A percentile compares a stretch with the other conserved stretches of the same genome.
These are phyloP conservation scores for Entomortierella parvispora DNA, from an alignment of 192 early-diverging fungal species.

Conservation along the genomic window DNA sequence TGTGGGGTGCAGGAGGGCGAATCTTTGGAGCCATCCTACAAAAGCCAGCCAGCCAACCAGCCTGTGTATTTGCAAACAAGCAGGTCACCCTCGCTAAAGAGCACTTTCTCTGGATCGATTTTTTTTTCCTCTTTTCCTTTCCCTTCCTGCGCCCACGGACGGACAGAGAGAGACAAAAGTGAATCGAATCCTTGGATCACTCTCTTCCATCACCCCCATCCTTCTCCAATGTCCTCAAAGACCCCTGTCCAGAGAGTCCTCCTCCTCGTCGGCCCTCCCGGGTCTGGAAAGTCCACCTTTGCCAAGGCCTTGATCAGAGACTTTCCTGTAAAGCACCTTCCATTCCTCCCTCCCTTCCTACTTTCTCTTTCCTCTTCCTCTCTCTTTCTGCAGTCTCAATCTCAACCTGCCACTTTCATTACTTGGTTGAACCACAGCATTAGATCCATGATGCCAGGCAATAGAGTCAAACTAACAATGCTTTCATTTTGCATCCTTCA, in stretches of 20 bases:
- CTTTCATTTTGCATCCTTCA: background rate
- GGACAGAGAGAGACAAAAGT: no score
- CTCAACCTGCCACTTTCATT: background rate
- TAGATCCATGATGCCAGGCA: background rate
- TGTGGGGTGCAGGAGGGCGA: no score
- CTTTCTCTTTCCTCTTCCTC: background rate
- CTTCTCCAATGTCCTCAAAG: slow-evolving; percentile 10
- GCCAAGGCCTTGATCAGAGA: slow-evolving; percentile 58
- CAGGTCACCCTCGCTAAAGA: no score
- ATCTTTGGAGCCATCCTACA: no score
- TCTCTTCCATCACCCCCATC: background rate
- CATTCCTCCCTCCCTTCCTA: background rate
- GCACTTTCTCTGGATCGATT: no score
- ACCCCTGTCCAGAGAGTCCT: slow-evolving; percentile 60
- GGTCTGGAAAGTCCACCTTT: slow-evolving; percentile 81
- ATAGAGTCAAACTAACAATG: background rate
- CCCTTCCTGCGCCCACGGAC: no score
- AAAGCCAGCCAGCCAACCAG: no score
- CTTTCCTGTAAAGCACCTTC: slow-evolving; percentile 30
- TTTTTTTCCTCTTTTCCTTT: no score
- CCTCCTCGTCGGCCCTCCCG: slow-evolving; percentile 78
- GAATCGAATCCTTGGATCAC: slow-evolving; percentile 1
- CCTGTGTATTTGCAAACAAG: no score
- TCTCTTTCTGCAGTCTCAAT: background rate
- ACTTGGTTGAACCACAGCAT: slow-evolving; percentile 6